Evolutionary conservation across 2,329 filamentous ascomycete species (phyloP).

Genomic region (Colletotrichum sidae): DNA sequence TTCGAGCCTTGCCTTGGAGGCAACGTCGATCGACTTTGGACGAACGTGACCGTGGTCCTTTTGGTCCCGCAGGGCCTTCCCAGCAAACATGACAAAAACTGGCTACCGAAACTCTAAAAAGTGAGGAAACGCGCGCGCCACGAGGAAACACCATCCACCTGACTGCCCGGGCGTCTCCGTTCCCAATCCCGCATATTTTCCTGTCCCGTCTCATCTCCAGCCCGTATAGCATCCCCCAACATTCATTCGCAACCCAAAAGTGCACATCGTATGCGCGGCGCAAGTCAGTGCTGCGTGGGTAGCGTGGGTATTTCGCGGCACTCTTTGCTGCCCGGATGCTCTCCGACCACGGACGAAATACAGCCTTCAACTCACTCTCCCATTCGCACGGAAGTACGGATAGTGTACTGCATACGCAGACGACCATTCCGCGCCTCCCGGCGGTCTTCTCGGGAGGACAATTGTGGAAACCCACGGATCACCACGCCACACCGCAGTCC

Average conservation of each 20-base stretch:
- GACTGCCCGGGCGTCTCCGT: background rate
- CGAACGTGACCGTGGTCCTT: conserved; percentile 8
- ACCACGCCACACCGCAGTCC: too few species aligned
- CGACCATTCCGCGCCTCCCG: too few species aligned
- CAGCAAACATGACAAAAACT: background rate
- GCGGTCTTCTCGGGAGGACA: too few species aligned
- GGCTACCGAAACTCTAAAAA: conserved; percentile 11
- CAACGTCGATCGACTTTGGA: conserved; percentile 7
- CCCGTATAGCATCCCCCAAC: background rate
- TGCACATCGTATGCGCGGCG: too few species aligned
- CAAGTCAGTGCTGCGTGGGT: too few species aligned
- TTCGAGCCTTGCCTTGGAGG: background rate
- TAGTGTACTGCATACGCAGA: background rate
- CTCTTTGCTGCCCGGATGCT: too few species aligned
- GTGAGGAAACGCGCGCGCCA: background rate
- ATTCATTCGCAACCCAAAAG: too few species aligned
- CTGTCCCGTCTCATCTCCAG: conserved; percentile 7
- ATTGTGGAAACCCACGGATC: too few species aligned
- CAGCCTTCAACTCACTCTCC: background rate
- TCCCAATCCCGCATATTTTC: background rate
- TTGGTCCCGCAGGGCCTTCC: conserved; percentile 9
- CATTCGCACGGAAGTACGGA: background rate
- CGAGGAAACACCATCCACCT: background rate
- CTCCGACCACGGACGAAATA: background rate
- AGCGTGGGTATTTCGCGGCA: too few species aligned